phyloP scores from a whole-genome alignment of 2,329 filamentous ascomycete genomes.

The Parascedosporium putredinis region DNA sequence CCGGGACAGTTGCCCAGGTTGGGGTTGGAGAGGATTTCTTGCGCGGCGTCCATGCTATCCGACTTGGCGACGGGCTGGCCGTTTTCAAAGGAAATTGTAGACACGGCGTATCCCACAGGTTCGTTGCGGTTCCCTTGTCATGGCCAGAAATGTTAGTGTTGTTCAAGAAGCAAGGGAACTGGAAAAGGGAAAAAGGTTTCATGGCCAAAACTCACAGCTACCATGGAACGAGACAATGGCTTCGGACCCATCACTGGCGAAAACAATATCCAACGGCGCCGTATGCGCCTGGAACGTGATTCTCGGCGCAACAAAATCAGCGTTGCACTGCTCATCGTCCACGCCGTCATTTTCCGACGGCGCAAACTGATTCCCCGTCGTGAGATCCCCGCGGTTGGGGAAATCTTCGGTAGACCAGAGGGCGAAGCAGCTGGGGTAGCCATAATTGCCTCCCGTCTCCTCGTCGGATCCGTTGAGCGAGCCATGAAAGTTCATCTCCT shows the following conservation, averaged over 20 bases:
- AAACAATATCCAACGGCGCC: conserved; percentile 63
- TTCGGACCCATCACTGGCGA: conserved; percentile 43
- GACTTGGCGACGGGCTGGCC: conserved; percentile 29
- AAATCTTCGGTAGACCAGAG: conserved; percentile 27
- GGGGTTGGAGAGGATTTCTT: conserved; percentile 44
- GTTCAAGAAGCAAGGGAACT: neutral
- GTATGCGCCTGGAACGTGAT: conserved; percentile 44
- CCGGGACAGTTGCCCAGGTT: conserved; percentile 42
- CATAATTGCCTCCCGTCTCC: conserved; percentile 38
- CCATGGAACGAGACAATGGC: conserved; percentile 65
- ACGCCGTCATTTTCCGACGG: conserved; percentile 5
- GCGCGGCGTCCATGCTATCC: conserved; percentile 34
- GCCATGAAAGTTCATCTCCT: conserved; percentile 63
- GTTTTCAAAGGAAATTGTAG: conserved; percentile 27
- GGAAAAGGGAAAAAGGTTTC: neutral
- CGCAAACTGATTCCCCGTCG: conserved; percentile 2
- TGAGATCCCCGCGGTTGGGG: neutral
- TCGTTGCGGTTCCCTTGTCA: conserved; percentile 33
- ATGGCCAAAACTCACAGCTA: conserved; percentile 41
- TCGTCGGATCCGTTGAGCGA: conserved; percentile 27
- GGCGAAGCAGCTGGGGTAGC: conserved; percentile 53
- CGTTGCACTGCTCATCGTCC: conserved; percentile 16
- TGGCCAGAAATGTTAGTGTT: neutral
- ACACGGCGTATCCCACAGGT: conserved; percentile 36
- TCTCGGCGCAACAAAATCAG: conserved; percentile 13